Percentiles rank a stretch among this genome's conserved stretches.
phyloP scores from a whole-genome alignment of 805 yeast genomes.

The Pichia membranifaciens region DNA sequence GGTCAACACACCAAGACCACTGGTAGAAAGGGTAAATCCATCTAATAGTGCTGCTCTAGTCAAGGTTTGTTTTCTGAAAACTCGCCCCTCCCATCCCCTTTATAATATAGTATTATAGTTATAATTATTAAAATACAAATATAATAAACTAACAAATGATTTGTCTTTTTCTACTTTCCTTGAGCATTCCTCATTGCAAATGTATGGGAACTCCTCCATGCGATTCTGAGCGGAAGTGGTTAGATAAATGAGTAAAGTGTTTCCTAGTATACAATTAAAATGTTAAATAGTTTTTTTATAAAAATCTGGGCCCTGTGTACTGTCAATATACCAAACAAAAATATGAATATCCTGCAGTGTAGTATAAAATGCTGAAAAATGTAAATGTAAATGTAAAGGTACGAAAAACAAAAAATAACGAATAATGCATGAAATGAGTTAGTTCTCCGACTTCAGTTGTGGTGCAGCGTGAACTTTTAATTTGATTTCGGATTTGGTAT shows the following conservation, averaged over 20 bases:
- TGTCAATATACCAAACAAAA: neutral
- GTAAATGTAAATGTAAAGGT: too few species aligned
- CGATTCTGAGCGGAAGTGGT: too few species aligned
- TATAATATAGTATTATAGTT: constrained; percentile 1
- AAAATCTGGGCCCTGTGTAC: neutral
- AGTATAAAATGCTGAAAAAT: neutral
- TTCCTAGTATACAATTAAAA: neutral
- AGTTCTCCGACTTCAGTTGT: too few species aligned
- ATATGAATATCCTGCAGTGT: too few species aligned
- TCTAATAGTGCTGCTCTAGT: constrained; percentile 19
- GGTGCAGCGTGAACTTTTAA: neutral
- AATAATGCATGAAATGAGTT: neutral
- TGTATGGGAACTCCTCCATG: too few species aligned
- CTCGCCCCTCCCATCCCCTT: neutral
- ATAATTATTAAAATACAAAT: constrained; percentile 1
- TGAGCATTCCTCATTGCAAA: too few species aligned
- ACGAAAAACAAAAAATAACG: neutral
- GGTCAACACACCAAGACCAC: constrained; percentile 99
- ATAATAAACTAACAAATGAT: neutral
- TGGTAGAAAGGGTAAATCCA: constrained; percentile 81
- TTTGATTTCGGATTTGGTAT: constrained; percentile 1
- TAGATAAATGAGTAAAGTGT: neutral
- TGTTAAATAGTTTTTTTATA: neutral
- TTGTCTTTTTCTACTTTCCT: neutral
- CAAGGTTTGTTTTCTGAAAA: constrained; percentile 3